phyloP scores from a whole-genome alignment of 495 filamentous ascomycete genomes.

The Daldinia grandis region DNA sequence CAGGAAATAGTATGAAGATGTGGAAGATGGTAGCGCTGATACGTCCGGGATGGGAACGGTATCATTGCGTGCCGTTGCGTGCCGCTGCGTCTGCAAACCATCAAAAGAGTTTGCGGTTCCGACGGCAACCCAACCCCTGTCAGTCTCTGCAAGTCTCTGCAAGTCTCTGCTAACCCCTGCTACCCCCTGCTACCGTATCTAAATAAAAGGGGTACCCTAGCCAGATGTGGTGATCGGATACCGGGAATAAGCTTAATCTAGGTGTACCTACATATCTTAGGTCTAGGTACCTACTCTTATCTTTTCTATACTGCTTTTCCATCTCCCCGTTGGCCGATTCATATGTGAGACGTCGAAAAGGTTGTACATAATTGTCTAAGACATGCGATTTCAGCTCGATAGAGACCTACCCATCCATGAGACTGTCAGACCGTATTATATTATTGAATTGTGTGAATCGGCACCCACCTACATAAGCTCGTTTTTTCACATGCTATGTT shows the following conservation, averaged over 20 bases:
- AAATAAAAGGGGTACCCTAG: slow-evolving; percentile 6
- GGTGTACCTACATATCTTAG: no score
- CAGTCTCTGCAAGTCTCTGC: no score
- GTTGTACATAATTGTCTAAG: not conserved
- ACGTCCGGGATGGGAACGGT: slow-evolving; percentile 2
- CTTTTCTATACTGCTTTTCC: no score
- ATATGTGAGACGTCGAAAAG: not conserved
- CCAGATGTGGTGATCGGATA: not conserved
- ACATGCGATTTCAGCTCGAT: no score
- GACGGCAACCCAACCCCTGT: slow-evolving; percentile 3
- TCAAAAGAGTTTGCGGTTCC: not conserved
- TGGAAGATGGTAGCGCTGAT: not conserved
- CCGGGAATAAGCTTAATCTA: not conserved
- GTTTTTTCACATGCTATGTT: no score
- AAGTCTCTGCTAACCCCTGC: no score
- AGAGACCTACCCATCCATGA: no score
- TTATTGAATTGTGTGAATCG: no score
- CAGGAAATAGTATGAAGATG: not conserved
- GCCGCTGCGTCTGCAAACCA: not conserved
- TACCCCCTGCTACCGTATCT: not conserved
- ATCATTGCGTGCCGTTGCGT: slow-evolving; percentile 17
- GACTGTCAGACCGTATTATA: not conserved
- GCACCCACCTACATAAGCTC: no score
- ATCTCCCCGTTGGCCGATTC: not conserved
- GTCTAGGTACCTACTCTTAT: no score